Conservation (phyloP, 1,139 yeast genomes). For the Blastobotrys capitulatus region DNA sequence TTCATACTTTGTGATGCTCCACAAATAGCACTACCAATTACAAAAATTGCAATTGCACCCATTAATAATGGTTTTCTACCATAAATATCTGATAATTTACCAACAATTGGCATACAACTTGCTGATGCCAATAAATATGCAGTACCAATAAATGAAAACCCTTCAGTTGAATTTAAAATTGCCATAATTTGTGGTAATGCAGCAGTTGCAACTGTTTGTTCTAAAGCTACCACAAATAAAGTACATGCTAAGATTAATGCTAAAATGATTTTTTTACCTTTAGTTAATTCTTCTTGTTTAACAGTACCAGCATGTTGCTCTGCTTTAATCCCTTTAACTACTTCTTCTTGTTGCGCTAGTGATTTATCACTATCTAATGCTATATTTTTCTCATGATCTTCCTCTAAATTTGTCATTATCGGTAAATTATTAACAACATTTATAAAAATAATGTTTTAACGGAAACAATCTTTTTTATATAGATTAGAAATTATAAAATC, state of each 20-base stretch:
- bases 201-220: conserved; percentile 25
- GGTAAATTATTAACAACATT: no score
- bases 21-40: conserved; percentile 54
- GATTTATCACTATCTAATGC: not conserved
- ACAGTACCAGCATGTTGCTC: conserved; percentile 13
- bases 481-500: no score
- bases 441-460: no score
- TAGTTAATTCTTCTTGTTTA: conserved; percentile 9
- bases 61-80: conserved; percentile 53
- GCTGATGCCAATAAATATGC: conserved; percentile 45
- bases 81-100: conserved; percentile 55
- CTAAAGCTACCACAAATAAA: conserved; percentile 24
- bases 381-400: no score
- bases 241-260: conserved; percentile 17
- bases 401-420: no score
- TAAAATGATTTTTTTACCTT: conserved; percentile 9
- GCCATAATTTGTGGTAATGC: conserved; percentile 27
- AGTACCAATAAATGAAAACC: conserved; percentile 28
- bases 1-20: conserved; percentile 51
- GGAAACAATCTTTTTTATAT: no score
- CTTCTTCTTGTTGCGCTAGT: not conserved
- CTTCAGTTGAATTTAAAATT: conserved; percentile 21
- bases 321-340: conserved; percentile 1
- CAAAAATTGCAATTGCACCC: conserved; percentile 48
- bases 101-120: conserved; percentile 53